These are phyloP conservation scores for Magnusiomyces sp. DNA, from an alignment of 1,139 yeast species.

Conservation along the genomic window DNA sequence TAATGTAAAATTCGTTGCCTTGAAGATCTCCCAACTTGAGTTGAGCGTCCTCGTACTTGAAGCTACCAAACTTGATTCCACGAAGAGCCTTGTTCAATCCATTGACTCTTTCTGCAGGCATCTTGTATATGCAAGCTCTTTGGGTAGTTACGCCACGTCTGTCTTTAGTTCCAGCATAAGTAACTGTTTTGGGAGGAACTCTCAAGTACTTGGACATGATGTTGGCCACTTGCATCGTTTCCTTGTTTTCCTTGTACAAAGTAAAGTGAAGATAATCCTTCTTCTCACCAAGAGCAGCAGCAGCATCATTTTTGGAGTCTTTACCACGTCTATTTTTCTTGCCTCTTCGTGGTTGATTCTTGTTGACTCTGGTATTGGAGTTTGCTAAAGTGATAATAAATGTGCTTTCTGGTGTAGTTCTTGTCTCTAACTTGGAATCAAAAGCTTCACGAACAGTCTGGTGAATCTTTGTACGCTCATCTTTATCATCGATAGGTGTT, in stretches of 20 bases:
- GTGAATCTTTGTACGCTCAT: conserved; percentile 66
- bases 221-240: conserved; percentile 91
- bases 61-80: conserved; percentile 71
- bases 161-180: conserved; percentile 94
- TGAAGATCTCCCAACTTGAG: conserved; percentile 71
- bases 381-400: conserved; percentile 24
- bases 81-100: conserved; percentile 66
- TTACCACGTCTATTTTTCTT: conserved; percentile 9
- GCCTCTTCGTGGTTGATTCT: conserved; percentile 36
- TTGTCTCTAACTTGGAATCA: conserved; percentile 65
- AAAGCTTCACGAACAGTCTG: conserved; percentile 68
- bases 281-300: conserved; percentile 14
- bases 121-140: conserved; percentile 59
- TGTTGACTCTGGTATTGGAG: conserved; percentile 23
- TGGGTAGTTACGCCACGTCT: conserved; percentile 95
- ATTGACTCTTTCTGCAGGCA: conserved; percentile 70
- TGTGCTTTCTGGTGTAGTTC: conserved; percentile 57
- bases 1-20: conserved; percentile 84
- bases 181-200: conserved; percentile 57
- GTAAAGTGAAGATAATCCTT: conserved; percentile 69
- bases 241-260: conserved; percentile 88
- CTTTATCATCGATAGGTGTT: conserved; percentile 56
- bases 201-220: conserved; percentile 64
- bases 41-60: conserved; percentile 53
- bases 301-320: conserved; percentile 3